Conservation (phyloP, 2,329 filamentous ascomycete genomes). For the Microsporum canis region DNA sequence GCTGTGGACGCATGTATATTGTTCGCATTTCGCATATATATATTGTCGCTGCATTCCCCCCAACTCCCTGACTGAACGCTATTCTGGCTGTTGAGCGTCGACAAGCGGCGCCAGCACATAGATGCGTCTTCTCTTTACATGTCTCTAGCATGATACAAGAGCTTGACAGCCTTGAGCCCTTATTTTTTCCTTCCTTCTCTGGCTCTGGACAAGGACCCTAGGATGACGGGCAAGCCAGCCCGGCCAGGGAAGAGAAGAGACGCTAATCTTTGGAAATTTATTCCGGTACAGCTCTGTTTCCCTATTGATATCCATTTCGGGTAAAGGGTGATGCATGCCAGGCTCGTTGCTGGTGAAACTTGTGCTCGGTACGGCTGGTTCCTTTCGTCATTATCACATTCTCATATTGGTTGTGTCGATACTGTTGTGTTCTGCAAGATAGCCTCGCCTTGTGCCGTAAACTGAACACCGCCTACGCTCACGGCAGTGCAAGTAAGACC, state of each 20-base stretch:
- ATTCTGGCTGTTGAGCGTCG: background rate
- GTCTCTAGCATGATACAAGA: background rate
- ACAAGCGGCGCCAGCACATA: constrained; percentile 3
- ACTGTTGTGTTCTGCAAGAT: background rate
- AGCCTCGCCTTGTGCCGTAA: background rate
- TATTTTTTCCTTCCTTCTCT: background rate
- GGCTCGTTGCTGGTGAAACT: background rate
- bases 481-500: background rate
- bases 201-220: background rate
- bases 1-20: background rate
- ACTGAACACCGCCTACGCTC: background rate
- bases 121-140: background rate
- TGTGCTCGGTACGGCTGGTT: background rate
- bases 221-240: background rate
- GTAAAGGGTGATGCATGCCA: background rate
- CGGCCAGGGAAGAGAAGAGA: background rate
- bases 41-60: background rate
- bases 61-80: background rate
- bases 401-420: background rate
- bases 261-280: background rate
- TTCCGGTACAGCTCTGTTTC: background rate
- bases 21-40: background rate
- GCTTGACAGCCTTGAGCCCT: background rate
- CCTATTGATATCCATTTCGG: background rate
- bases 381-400: background rate